These are phyloP conservation scores for Penicillium hordei DNA, from an alignment of 2,329 filamentous ascomycete species.

Conservation along the genomic window DNA sequence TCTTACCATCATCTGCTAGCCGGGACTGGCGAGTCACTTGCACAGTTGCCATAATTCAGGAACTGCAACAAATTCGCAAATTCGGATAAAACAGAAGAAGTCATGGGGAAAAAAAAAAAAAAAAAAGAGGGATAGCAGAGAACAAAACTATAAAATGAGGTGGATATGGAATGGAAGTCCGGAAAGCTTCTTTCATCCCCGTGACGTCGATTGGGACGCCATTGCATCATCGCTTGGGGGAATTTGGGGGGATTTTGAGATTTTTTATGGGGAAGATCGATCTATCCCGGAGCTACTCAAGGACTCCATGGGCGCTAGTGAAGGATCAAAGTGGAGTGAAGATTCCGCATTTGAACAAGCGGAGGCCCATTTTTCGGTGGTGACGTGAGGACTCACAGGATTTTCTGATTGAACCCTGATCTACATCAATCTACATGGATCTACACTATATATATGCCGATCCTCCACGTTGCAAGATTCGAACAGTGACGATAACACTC, in stretches of 20 bases:
- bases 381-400: slow-evolving; percentile 15
- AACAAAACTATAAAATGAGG: slow-evolving; percentile 13
- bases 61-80: slow-evolving; percentile 1
- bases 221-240: slow-evolving; percentile 27
- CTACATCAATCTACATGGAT: not conserved
- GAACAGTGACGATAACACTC: not conserved
- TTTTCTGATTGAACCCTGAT: not conserved
- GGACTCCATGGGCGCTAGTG: not conserved
- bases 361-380: slow-evolving; percentile 2
- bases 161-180: slow-evolving; percentile 23
- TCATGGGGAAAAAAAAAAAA: not conserved
- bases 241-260: not conserved
- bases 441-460: not conserved
- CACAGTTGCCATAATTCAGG: slow-evolving; percentile 31
- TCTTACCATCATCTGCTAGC: slow-evolving; percentile 38
- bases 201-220: slow-evolving; percentile 33
- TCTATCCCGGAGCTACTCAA: not conserved
- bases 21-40: slow-evolving; percentile 32
- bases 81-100: slow-evolving; percentile 6
- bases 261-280: not conserved
- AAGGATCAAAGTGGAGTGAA: not conserved
- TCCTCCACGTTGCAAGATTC: not conserved
- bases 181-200: slow-evolving; percentile 29
- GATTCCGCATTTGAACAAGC: not conserved
- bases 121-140: slow-evolving; percentile 3